These are phyloP conservation scores for Lipomyces orientalis DNA, from an alignment of 805 yeast species.

Conservation along the genomic window DNA sequence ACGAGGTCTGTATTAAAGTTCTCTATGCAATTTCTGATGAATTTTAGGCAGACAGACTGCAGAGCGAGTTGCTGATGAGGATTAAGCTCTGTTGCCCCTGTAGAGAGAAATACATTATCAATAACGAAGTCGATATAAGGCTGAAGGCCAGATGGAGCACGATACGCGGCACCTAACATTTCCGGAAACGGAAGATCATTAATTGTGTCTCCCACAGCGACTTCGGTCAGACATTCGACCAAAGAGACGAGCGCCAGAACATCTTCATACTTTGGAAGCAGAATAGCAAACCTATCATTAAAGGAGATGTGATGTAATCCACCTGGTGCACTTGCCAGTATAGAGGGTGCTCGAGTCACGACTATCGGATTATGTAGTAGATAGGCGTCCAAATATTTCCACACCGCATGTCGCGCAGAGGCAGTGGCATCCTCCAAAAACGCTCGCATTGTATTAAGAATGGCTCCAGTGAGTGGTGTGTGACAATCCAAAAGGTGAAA, in stretches of 20 bases:
- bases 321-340: conserved; percentile 40
- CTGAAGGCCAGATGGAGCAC: conserved; percentile 69
- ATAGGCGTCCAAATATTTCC: conserved; percentile 77
- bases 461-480: conserved; percentile 59
- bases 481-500: conserved; percentile 55
- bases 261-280: conserved; percentile 60
- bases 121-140: conserved; percentile 78
- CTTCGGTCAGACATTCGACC: conserved; percentile 49
- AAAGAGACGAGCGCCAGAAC: conserved; percentile 67
- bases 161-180: conserved; percentile 63
- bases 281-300: conserved; percentile 52
- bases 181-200: conserved; percentile 62
- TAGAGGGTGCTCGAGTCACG: conserved; percentile 24
- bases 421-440: conserved; percentile 56
- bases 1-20: conserved; percentile 61
- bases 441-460: conserved; percentile 61
- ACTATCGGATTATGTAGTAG: conserved; percentile 51
- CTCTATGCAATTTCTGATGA: conserved; percentile 55
- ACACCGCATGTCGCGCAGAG: conserved; percentile 55
- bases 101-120: conserved; percentile 66
- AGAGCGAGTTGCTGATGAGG: conserved; percentile 51
- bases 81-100: conserved; percentile 48
- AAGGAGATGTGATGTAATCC: conserved; percentile 46
- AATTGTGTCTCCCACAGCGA: conserved; percentile 17
- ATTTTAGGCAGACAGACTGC: conserved; percentile 59